Conservation (phyloP, 1,284 basidiomycete genomes). For the Vanrija humicola region DNA sequence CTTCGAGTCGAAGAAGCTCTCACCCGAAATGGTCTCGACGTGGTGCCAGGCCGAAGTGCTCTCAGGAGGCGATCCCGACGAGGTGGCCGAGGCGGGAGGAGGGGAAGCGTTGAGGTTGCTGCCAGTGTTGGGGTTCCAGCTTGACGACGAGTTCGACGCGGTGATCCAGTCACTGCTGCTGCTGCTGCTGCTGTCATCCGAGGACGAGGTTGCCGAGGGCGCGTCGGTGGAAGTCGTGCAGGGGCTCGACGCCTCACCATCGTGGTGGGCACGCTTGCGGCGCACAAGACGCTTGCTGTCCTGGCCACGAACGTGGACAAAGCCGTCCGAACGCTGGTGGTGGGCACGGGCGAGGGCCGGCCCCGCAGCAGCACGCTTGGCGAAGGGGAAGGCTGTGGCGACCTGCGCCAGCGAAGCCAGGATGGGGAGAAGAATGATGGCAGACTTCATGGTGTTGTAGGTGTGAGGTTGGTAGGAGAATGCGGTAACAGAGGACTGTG, state of each 20-base stretch:
- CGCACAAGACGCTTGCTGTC: not conserved
- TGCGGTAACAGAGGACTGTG: not conserved
- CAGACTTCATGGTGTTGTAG: slow-evolving; percentile 2
- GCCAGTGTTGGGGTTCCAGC: not conserved
- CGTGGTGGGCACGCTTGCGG: not conserved
- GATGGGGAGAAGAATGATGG: slow-evolving; percentile 1
- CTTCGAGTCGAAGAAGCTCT: slow-evolving; percentile 63
- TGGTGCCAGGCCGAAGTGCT: slow-evolving; percentile 32
- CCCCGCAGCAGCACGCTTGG: not conserved
- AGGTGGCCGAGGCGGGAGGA: not conserved
- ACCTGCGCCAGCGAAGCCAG: slow-evolving; percentile 1
- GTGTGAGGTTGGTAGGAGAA: not conserved
- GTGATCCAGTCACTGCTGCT: slow-evolving; percentile 6
- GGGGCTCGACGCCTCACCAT: not conserved
- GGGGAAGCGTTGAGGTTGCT: no score
- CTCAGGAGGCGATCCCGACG: slow-evolving; percentile 4
- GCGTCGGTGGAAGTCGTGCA: slow-evolving; percentile 12
- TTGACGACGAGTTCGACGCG: slow-evolving; percentile 1
- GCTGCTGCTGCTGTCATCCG: slow-evolving; percentile 1
- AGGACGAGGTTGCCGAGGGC: slow-evolving; percentile 7
- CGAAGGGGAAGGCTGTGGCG: not conserved
- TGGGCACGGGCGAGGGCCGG: slow-evolving; percentile 1
- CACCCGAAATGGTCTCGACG: slow-evolving; percentile 30
- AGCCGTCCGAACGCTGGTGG: no score
- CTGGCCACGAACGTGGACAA: not conserved